phyloP scores from a whole-genome alignment of 2,329 filamentous ascomycete species.

The Balansia obtecta region DNA sequence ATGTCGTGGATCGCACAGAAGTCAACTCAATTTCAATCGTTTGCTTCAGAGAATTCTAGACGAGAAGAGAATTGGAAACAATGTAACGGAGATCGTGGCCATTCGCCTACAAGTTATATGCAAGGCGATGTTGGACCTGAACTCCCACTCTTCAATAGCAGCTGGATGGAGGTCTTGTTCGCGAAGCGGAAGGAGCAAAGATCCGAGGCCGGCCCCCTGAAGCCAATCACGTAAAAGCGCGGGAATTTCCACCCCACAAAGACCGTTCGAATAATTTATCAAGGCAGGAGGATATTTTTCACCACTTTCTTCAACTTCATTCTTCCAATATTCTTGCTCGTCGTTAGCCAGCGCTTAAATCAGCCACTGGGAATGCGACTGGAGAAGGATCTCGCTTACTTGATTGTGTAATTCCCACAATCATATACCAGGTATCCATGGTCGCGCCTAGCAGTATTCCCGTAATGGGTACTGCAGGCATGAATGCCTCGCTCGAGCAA shows the following conservation, averaged over 20 bases:
- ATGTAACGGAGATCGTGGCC: background rate
- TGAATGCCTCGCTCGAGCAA: constrained; percentile 11
- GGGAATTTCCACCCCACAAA: background rate
- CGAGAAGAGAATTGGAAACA: background rate
- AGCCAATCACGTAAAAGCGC: background rate
- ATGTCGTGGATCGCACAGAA: background rate
- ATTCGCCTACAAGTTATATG: background rate
- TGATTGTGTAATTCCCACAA: background rate
- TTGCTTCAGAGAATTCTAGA: too few relatives aligned
- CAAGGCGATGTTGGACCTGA: background rate
- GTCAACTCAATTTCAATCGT: background rate
- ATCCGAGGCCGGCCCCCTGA: constrained; percentile 1
- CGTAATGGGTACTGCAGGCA: constrained; percentile 9
- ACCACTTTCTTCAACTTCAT: background rate
- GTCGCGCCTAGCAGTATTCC: constrained; percentile 12
- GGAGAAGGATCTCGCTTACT: background rate
- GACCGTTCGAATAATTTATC: constrained; percentile 1
- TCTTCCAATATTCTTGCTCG: background rate
- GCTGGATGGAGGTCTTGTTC: background rate
- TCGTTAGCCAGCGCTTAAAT: background rate
- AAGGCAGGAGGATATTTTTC: background rate
- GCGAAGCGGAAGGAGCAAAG: constrained; percentile 3
- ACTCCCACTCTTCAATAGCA: background rate
- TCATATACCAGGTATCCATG: constrained; percentile 1
- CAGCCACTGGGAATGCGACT: constrained; percentile 1